Conservation (phyloP, 1,284 basidiomycete species). For the Vanrija pseudolonga region DNA sequence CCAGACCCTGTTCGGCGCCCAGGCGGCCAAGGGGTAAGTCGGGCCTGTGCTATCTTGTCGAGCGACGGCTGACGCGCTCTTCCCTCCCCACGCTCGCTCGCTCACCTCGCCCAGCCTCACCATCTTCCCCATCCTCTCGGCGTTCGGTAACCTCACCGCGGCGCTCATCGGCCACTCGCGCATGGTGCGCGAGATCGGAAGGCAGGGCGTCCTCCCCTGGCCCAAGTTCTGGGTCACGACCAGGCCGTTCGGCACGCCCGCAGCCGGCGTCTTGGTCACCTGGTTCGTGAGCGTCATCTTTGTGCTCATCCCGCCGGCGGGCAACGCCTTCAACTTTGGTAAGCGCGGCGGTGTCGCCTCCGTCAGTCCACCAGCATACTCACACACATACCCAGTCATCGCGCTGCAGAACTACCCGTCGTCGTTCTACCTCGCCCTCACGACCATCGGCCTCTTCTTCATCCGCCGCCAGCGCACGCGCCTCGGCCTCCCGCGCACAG, state of each 20-base stretch:
- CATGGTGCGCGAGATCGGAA: constrained; percentile 40
- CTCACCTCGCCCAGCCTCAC: constrained; percentile 5
- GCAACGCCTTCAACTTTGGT: constrained; percentile 56
- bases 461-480: constrained; percentile 48
- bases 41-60: too few relatives aligned
- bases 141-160: constrained; percentile 35
- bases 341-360: background rate
- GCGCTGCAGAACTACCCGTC: constrained; percentile 51
- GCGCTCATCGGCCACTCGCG: constrained; percentile 52
- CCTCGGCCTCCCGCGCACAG: constrained; percentile 45
- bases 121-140: constrained; percentile 44
- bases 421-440: constrained; percentile 51
- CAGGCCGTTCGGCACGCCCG: constrained; percentile 41
- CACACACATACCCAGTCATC: constrained; percentile 15
- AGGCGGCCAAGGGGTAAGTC: constrained; percentile 25
- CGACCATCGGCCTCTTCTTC: constrained; percentile 51
- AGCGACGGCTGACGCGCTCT: too few relatives aligned
- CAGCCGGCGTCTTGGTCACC: constrained; percentile 53
- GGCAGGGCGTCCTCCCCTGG: constrained; percentile 45
- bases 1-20: constrained; percentile 43
- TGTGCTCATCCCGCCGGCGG: constrained; percentile 56
- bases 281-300: constrained; percentile 56
- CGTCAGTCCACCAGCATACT: background rate
- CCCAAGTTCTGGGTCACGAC: constrained; percentile 35
- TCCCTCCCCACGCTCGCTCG: too few relatives aligned